A percentile compares a stretch with the other conserved stretches of the same genome.
Conservation (phyloP, 805 yeast genomes). For the Candida loeiensis region DNA sequence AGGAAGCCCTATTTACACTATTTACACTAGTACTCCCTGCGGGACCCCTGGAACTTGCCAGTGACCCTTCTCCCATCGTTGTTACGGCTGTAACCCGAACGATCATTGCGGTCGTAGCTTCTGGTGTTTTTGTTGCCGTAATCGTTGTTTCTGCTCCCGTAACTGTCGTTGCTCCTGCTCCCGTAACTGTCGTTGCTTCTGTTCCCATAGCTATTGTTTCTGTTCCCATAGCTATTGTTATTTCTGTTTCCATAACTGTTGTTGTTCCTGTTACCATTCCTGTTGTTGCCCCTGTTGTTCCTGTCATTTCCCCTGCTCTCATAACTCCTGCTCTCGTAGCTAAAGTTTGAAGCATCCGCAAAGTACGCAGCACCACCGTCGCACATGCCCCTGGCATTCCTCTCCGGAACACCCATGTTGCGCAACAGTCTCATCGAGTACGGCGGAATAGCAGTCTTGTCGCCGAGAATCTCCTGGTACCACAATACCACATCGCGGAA, state of each 20-base stretch:
- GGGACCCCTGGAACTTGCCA: slow-evolving; percentile 8
- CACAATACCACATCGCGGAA: slow-evolving; percentile 31
- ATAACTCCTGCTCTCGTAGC: slow-evolving; percentile 14
- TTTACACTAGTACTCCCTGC: slow-evolving; percentile 6
- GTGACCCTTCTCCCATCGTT: slow-evolving; percentile 3
- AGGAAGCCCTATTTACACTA: slow-evolving; percentile 6
- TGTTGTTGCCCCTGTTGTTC: not conserved
- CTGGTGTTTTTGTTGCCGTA: not conserved
- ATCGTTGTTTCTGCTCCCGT: slow-evolving; percentile 7
- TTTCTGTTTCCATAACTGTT: slow-evolving; percentile 7
- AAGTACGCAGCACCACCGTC: slow-evolving; percentile 17
- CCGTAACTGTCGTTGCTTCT: not conserved
- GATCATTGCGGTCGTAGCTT: slow-evolving; percentile 1
- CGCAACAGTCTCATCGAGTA: slow-evolving; percentile 3
- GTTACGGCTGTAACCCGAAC: not conserved
- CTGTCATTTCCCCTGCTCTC: slow-evolving; percentile 3
- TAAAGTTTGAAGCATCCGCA: slow-evolving; percentile 6
- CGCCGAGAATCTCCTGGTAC: slow-evolving; percentile 17
- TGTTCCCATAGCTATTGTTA: slow-evolving; percentile 7
- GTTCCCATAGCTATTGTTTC: slow-evolving; percentile 8
- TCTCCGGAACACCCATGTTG: slow-evolving; percentile 6
- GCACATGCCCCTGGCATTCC: slow-evolving; percentile 18
- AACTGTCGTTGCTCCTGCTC: not conserved
- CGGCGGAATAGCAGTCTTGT: slow-evolving; percentile 6
- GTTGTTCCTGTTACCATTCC: slow-evolving; percentile 11